A percentile compares a stretch with the other conserved stretches of the same genome.
These are phyloP conservation scores for Sporothrix globosa DNA, from an alignment of 2,329 filamentous ascomycete species.

Conservation along the genomic window DNA sequence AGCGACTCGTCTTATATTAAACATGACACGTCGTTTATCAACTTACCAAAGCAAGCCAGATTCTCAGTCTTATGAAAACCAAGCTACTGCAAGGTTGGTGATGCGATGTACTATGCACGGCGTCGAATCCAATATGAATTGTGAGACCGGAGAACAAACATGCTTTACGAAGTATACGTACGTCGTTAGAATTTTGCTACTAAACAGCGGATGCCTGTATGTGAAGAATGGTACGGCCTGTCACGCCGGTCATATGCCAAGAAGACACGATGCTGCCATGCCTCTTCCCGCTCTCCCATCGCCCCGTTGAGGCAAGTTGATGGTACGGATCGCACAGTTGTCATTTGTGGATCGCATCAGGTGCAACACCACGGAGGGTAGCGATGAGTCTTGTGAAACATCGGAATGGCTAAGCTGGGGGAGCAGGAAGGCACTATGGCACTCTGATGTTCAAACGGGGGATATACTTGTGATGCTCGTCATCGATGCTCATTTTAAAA, in stretches of 20 bases:
- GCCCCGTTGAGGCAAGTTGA: neutral
- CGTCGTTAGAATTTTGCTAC: neutral
- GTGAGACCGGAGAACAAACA: neutral
- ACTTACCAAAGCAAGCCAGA: too few relatives aligned
- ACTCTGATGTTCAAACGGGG: neutral
- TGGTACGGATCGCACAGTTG: neutral
- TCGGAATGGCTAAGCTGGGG: neutral
- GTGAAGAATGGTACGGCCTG: neutral
- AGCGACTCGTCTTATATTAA: neutral
- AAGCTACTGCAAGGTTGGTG: neutral
- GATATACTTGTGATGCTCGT: neutral
- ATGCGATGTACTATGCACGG: neutral
- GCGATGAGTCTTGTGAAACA: neutral
- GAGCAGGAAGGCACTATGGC: neutral
- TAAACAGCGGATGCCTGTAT: neutral
- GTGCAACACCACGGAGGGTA: neutral
- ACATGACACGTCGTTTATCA: conserved; percentile 14
- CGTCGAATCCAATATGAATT: neutral
- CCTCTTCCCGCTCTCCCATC: neutral
- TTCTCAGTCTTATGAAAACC: too few relatives aligned
- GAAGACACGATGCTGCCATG: neutral
- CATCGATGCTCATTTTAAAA: neutral
- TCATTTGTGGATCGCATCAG: neutral
- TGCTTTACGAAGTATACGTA: neutral
- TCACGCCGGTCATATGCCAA: neutral